Conservation (phyloP, 768 basidiomycete species). For the Auriscalpium microsporum region DNA sequence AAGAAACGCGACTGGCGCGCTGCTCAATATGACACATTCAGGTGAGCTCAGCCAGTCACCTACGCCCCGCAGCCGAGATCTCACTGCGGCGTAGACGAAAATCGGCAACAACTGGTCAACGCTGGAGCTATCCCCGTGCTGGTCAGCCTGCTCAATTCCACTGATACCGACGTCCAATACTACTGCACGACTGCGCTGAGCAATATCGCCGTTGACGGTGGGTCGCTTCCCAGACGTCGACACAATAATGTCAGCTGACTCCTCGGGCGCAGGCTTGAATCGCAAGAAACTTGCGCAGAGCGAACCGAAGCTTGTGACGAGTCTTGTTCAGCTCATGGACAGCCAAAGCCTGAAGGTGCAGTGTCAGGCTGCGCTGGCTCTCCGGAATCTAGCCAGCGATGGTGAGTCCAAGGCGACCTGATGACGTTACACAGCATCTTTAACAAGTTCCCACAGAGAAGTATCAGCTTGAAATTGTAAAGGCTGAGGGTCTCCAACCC, state of each 20-base stretch:
- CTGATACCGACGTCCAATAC: slow-evolving; percentile 99
- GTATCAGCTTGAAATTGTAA: slow-evolving; percentile 98
- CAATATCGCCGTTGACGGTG: slow-evolving; percentile 97
- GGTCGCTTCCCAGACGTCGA: slow-evolving; percentile 2
- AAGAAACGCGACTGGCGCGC: slow-evolving; percentile 94
- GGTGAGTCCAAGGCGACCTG: slow-evolving; percentile 39
- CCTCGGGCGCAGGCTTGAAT: slow-evolving; percentile 50
- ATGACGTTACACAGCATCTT: neutral
- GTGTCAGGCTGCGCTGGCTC: slow-evolving; percentile 93
- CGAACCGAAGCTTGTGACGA: slow-evolving; percentile 91
- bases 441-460: slow-evolving; percentile 55
- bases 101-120: slow-evolving; percentile 95
- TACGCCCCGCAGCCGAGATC: neutral
- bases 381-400: slow-evolving; percentile 95
- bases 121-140: slow-evolving; percentile 98
- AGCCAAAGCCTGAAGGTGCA: slow-evolving; percentile 96
- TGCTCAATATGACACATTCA: slow-evolving; percentile 99
- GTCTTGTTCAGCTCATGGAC: slow-evolving; percentile 93
- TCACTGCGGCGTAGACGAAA: slow-evolving; percentile 64
- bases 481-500: slow-evolving; percentile 85
- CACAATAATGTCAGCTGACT: too few species aligned
- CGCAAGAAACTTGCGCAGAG: slow-evolving; percentile 90
- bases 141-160: slow-evolving; percentile 86
- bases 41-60: slow-evolving; percentile 39
- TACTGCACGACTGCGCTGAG: slow-evolving; percentile 98